These are phyloP conservation scores for Scedosporium apiospermum DNA, from an alignment of 2,329 filamentous ascomycete species.

Conservation along the genomic window DNA sequence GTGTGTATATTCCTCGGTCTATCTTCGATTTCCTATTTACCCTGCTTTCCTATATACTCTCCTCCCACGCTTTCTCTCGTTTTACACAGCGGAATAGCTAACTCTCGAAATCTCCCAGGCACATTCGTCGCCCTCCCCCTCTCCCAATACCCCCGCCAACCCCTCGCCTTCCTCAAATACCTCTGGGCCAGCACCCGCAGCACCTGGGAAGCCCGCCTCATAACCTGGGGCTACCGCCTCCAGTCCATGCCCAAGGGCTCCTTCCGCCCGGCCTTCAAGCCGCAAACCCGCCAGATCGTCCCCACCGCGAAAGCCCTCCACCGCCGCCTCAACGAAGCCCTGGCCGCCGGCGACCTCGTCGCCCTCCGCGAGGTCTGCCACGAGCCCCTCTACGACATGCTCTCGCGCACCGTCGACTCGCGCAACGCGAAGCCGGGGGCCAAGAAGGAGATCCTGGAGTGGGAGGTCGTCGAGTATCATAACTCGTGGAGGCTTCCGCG, in stretches of 20 bases:
- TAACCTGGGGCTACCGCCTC: constrained; percentile 27
- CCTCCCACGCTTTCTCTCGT: not conserved
- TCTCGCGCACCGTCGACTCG: constrained; percentile 42
- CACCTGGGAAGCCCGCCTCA: constrained; percentile 24
- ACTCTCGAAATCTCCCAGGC: constrained; percentile 20
- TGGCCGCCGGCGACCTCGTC: constrained; percentile 47
- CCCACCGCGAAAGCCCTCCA: constrained; percentile 52
- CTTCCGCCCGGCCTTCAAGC: constrained; percentile 31
- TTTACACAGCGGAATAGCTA: not conserved
- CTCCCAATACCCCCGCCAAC: constrained; percentile 20
- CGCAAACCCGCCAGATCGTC: constrained; percentile 29
- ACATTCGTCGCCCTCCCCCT: constrained; percentile 38
- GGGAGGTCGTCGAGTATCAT: constrained; percentile 46
- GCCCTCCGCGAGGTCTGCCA: constrained; percentile 45
- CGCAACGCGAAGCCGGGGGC: constrained; percentile 24
- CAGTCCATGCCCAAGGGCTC: constrained; percentile 35
- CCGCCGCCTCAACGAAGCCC: constrained; percentile 48
- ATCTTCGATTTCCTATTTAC: not conserved
- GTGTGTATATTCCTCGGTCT: not conserved
- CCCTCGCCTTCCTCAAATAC: constrained; percentile 22
- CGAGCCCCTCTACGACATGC: constrained; percentile 37
- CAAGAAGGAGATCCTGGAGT: constrained; percentile 32
- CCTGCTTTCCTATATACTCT: not conserved
- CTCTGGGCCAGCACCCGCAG: constrained; percentile 16
- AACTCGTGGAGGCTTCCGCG: constrained; percentile 30